Conservation (phyloP, 2,329 filamentous ascomycete species). For the Elsinoe perseae region DNA sequence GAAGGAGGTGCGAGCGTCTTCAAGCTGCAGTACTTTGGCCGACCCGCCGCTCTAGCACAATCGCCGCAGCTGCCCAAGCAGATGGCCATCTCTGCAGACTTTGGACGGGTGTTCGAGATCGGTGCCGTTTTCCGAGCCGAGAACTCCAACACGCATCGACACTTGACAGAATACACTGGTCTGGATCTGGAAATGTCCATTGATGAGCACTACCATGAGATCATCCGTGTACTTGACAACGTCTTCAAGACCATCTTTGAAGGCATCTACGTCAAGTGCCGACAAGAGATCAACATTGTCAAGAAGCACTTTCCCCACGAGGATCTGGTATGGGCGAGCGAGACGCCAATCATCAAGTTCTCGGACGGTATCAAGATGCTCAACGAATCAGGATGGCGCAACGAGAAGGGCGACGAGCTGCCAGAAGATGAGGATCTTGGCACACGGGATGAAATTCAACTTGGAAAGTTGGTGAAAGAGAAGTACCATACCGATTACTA, state of each 20-base stretch:
- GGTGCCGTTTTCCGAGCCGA: constrained; percentile 88
- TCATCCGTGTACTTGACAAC: constrained; percentile 67
- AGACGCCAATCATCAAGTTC: constrained; percentile 77
- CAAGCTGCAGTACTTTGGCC: constrained; percentile 83
- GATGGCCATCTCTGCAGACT: constrained; percentile 84
- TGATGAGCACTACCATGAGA: constrained; percentile 81
- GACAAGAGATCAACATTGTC: constrained; percentile 67
- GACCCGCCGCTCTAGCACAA: constrained; percentile 80
- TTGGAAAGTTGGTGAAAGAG: constrained; percentile 76
- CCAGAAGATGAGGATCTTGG: constrained; percentile 71
- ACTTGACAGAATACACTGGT: constrained; percentile 90
- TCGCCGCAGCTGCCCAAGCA: constrained; percentile 90
- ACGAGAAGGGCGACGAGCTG: constrained; percentile 65
- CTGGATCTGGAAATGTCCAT: constrained; percentile 91
- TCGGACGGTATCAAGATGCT: constrained; percentile 71
- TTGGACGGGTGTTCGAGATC: constrained; percentile 81
- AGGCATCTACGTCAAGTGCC: constrained; percentile 60
- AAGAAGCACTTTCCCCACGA: constrained; percentile 80
- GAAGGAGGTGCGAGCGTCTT: constrained; percentile 90
- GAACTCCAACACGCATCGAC: constrained; percentile 90
- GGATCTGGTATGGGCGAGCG: constrained; percentile 76
- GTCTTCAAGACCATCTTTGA: constrained; percentile 74
- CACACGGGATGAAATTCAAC: constrained; percentile 77
- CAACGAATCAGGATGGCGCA: constrained; percentile 65
- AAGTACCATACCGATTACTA: constrained; percentile 88